These are phyloP conservation scores for Trichomonas tenax DNA, from an alignment of 208 protist genomes.

Conservation along the genomic window DNA sequence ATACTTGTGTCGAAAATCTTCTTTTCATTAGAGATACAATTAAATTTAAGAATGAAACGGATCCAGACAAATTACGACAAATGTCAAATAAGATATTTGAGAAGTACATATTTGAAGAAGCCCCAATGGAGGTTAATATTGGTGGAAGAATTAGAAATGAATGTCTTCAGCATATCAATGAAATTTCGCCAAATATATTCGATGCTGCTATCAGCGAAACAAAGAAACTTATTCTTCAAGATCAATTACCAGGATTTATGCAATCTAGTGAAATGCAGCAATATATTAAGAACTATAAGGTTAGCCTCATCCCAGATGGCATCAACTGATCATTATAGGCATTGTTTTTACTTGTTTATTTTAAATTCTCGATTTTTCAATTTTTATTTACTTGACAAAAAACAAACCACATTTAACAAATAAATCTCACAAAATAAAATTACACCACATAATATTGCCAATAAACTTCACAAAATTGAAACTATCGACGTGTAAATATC, in stretches of 20 bases:
- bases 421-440: no score
- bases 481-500: no score
- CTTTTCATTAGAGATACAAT: not conserved
- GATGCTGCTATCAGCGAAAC: not conserved
- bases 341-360: no score
- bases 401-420: no score
- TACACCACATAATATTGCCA: no score
- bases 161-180: not conserved
- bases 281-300: not conserved
- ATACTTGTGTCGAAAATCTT: not conserved
- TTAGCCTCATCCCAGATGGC: not conserved
- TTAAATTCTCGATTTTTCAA: no score
- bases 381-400: no score
- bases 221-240: not conserved
- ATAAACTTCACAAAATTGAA: no score
- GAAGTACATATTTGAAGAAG: not conserved
- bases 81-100: not conserved
- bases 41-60: not conserved
- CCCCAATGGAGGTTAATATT: not conserved
- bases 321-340: no score
- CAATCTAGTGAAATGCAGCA: not conserved
- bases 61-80: not conserved
- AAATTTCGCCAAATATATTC: not conserved
- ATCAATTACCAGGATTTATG: not conserved
- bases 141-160: not conserved